Percentiles rank a stretch among this genome's conserved stretches.
phyloP scores from a whole-genome alignment of 169 alveolate genomes.

The Babesia gibsoni region DNA sequence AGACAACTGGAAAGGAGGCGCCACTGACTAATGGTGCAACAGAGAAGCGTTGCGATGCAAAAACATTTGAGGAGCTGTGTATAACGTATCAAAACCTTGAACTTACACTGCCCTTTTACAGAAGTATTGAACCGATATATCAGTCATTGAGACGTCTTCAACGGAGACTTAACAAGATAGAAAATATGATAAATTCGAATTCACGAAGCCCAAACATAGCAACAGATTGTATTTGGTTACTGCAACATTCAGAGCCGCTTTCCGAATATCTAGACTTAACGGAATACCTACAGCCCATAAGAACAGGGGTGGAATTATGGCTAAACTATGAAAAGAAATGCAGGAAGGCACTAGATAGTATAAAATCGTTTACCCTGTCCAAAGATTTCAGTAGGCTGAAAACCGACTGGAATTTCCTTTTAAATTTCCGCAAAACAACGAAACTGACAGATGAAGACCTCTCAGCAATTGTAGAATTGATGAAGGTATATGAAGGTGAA shows the following conservation, averaged over 20 bases:
- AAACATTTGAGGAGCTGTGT: slow-evolving; percentile 36
- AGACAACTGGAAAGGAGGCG: background rate
- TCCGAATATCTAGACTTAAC: slow-evolving; percentile 23
- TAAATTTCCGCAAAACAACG: slow-evolving; percentile 42
- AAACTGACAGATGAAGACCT: slow-evolving; percentile 24
- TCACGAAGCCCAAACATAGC: slow-evolving; percentile 30
- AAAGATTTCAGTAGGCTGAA: slow-evolving; percentile 38
- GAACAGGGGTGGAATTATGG: slow-evolving; percentile 37
- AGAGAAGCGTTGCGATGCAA: slow-evolving; percentile 11
- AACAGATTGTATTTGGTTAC: slow-evolving; percentile 37
- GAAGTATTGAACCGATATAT: slow-evolving; percentile 43
- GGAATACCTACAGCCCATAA: slow-evolving; percentile 32
- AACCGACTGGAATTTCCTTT: slow-evolving; percentile 44
- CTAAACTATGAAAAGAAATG: slow-evolving; percentile 49
- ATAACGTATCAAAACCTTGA: slow-evolving; percentile 30
- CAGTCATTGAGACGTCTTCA: slow-evolving; percentile 33
- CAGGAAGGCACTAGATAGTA: slow-evolving; percentile 35
- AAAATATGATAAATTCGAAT: slow-evolving; percentile 10
- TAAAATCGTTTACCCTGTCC: slow-evolving; percentile 8
- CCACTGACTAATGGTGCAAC: background rate
- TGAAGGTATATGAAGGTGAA: slow-evolving; percentile 11
- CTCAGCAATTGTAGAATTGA: slow-evolving; percentile 1
- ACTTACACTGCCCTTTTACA: slow-evolving; percentile 24
- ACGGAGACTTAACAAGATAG: slow-evolving; percentile 33
- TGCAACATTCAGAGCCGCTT: slow-evolving; percentile 50